These are phyloP conservation scores for Naganishia cerealis DNA, from an alignment of 1,284 basidiomycete species.

Conservation along the genomic window DNA sequence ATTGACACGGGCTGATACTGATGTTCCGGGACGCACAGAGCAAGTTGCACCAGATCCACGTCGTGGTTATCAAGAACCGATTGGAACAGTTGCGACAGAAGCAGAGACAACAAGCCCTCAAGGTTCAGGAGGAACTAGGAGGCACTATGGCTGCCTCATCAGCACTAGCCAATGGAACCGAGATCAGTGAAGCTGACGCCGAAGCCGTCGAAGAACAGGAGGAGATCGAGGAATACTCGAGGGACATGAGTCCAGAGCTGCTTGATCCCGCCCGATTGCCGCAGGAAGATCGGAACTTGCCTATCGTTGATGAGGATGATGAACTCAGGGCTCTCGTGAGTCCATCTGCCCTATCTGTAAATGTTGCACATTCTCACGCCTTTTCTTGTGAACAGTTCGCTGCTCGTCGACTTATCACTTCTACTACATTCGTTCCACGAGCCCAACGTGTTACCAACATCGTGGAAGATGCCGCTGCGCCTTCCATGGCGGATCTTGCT, in stretches of 20 bases:
- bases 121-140: constrained; percentile 86
- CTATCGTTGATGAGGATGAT: constrained; percentile 70
- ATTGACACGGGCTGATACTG: neutral
- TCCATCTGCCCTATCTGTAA: constrained; percentile 34
- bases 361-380: constrained; percentile 18
- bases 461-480: constrained; percentile 59
- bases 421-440: constrained; percentile 80
- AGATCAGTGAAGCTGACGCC: constrained; percentile 52
- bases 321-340: constrained; percentile 68
- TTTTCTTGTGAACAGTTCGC: constrained; percentile 60
- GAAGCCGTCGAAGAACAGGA: constrained; percentile 57
- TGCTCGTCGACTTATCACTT: constrained; percentile 72
- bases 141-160: constrained; percentile 67
- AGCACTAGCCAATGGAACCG: constrained; percentile 46
- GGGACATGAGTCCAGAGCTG: constrained; percentile 75
- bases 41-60: constrained; percentile 86
- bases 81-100: constrained; percentile 91
- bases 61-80: constrained; percentile 91
- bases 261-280: constrained; percentile 70
- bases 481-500: constrained; percentile 72
- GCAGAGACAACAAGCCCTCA: constrained; percentile 89
- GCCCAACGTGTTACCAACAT: constrained; percentile 51
- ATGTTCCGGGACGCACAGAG: constrained; percentile 59
- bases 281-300: constrained; percentile 74
- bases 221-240: constrained; percentile 68